A percentile compares a stretch with the other conserved stretches of the same genome.
Conservation (phyloP, 164 flowering plant species). For the Vitis rotundifolia region DNA sequence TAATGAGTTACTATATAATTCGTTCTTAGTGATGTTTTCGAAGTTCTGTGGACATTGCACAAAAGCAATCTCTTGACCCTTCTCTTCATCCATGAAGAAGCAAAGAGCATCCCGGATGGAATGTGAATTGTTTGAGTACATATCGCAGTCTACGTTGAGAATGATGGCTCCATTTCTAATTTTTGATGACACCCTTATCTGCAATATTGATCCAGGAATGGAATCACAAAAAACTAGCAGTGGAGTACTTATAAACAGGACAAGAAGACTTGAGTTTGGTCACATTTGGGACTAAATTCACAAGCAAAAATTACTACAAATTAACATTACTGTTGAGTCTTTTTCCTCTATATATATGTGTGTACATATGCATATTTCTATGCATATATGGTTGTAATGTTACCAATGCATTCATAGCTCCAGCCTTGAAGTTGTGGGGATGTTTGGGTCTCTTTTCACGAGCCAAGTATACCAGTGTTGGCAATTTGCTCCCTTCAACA, state of each 20-base stretch:
- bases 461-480: constrained; percentile 51
- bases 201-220: not conserved
- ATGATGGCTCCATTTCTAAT: constrained; percentile 6
- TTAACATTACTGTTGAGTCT: too few relatives aligned
- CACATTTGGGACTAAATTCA: too few relatives aligned
- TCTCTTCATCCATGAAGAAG: not conserved
- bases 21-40: not conserved
- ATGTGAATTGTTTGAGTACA: constrained; percentile 13
- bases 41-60: constrained; percentile 8
- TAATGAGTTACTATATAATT: constrained; percentile 8
- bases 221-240: too few relatives aligned
- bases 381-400: not conserved
- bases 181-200: constrained; percentile 15
- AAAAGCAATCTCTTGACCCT: constrained; percentile 2
- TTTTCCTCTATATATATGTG: too few relatives aligned
- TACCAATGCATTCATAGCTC: constrained; percentile 63
- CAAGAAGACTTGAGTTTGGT: too few relatives aligned
- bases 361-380: too few relatives aligned
- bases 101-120: constrained; percentile 16
- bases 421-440: constrained; percentile 59
- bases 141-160: constrained; percentile 14
- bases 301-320: too few relatives aligned
- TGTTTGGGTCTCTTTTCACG: constrained; percentile 50
- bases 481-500: constrained; percentile 36
- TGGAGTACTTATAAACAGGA: too few relatives aligned